Evolutionary conservation across 805 yeast genomes (phyloP).

Genomic region (Hanseniaspora lachancei): DNA sequence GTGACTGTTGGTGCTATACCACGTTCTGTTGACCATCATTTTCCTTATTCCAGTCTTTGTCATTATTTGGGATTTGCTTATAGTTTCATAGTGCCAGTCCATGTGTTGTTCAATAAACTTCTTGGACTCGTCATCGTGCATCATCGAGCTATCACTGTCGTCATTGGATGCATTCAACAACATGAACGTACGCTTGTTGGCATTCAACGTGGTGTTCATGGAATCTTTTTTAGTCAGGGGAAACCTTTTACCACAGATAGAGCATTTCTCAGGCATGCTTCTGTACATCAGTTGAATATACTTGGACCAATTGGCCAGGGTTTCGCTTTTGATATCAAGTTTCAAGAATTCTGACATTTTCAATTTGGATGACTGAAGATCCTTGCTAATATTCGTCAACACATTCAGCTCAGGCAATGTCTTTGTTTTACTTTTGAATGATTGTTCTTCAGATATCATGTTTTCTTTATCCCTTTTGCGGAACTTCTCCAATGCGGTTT

Average conservation of each 20-base stretch:
- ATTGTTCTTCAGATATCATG: background rate
- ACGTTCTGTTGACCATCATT: constrained; percentile 16
- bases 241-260: constrained; percentile 80
- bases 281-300: constrained; percentile 24
- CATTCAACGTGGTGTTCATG: constrained; percentile 29
- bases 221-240: constrained; percentile 43
- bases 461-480: background rate
- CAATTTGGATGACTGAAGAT: constrained; percentile 6
- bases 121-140: constrained; percentile 29
- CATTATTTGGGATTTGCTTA: constrained; percentile 30
- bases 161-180: constrained; percentile 35
- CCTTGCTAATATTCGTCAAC: constrained; percentile 6
- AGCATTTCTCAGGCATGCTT: constrained; percentile 62
- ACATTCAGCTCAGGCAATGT: constrained; percentile 3
- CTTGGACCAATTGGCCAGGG: constrained; percentile 21
- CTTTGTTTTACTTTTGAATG: background rate
- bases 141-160: constrained; percentile 87
- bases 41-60: constrained; percentile 13
- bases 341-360: constrained; percentile 19
- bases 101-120: constrained; percentile 47
- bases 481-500: background rate
- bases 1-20: constrained; percentile 12
- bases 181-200: background rate
- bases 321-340: constrained; percentile 20
- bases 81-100: constrained; percentile 46